Evolutionary conservation across 257 asterid genomes (phyloP).

Genomic region (Scutellaria minor): DNA sequence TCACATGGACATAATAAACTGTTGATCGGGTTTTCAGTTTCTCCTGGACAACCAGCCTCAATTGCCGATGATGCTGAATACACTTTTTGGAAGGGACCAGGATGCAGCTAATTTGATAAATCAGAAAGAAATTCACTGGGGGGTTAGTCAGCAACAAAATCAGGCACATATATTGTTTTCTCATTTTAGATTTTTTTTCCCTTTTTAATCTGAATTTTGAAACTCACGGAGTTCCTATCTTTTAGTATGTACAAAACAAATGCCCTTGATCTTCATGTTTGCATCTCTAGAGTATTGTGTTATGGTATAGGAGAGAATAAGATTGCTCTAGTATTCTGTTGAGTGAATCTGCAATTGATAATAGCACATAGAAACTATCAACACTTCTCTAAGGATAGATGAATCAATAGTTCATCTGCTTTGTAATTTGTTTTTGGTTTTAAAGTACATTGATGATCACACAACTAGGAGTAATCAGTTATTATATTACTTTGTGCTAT

Average conservation of each 20-base stretch:
- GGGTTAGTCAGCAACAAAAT: conserved; percentile 60
- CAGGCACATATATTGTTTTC: background rate
- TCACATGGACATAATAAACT: conserved; percentile 21
- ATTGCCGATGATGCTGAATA: conserved; percentile 88
- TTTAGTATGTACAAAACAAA: conserved; percentile 1
- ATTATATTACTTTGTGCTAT: background rate
- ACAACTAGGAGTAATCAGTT: conserved; percentile 7
- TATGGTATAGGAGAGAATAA: background rate
- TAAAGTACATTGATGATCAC: background rate
- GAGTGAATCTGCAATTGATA: conserved; percentile 1
- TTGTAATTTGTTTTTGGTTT: conserved; percentile 8
- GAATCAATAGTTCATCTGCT: background rate
- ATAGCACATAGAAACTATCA: conserved; percentile 7
- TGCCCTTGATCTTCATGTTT: conserved; percentile 26
- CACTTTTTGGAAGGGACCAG: conserved; percentile 83
- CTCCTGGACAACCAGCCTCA: conserved; percentile 91
- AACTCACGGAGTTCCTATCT: background rate
- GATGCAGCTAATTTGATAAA: conserved; percentile 84
- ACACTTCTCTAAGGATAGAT: background rate
- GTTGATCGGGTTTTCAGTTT: conserved; percentile 59
- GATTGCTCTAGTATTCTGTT: background rate
- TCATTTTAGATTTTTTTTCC: conserved; percentile 6
- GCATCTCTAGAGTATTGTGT: background rate
- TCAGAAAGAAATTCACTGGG: conserved; percentile 97
- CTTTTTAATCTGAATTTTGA: background rate